A percentile compares a stretch with the other conserved stretches of the same genome.
phyloP scores from a whole-genome alignment of 2,329 filamentous ascomycete species.

The Macrophomina tecta region DNA sequence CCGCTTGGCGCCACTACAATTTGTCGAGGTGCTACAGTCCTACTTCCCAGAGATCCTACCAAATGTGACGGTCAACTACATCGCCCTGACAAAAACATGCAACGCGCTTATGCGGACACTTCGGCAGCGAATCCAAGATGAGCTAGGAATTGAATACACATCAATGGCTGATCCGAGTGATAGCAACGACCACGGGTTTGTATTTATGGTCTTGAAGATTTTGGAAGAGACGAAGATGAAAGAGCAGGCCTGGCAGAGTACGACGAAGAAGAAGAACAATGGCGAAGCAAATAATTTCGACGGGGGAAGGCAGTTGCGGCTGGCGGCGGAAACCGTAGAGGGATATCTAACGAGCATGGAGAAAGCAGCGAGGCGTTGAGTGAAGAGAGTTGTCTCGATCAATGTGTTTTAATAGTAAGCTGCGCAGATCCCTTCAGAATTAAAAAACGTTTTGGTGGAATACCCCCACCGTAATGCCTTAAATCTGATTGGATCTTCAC shows the following conservation, averaged over 20 bases:
- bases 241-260: background rate
- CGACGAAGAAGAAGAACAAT: background rate
- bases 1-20: background rate
- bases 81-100: slow-evolving; percentile 4
- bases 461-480: too few species aligned
- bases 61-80: background rate
- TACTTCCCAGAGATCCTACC: background rate
- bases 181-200: slow-evolving; percentile 1
- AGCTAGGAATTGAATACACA: background rate
- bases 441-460: too few species aligned
- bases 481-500: too few species aligned
- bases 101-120: background rate
- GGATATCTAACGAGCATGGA: background rate
- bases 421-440: too few species aligned
- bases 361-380: background rate
- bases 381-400: background rate
- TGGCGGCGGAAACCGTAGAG: background rate
- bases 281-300: background rate
- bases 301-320: background rate
- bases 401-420: too few species aligned
- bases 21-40: background rate
- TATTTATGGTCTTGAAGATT: background rate
- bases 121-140: background rate
- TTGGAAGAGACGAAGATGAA: background rate
- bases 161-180: background rate